A percentile compares a stretch with the other conserved stretches of the same genome.
Conservation (phyloP, 345 rosid genomes). For the Citrus trifoliata region DNA sequence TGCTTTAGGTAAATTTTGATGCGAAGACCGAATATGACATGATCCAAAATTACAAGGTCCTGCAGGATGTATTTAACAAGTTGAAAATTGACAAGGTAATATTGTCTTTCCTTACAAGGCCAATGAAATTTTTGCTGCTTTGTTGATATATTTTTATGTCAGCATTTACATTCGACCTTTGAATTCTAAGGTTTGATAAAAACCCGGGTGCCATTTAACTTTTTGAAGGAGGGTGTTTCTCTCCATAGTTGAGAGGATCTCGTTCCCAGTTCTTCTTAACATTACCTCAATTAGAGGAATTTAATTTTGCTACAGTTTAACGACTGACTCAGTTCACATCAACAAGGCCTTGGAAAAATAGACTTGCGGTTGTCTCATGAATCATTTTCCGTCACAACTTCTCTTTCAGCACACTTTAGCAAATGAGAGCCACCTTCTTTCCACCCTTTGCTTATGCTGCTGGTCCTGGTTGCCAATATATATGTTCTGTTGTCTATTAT, state of each 20-base stretch:
- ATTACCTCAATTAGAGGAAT: neutral
- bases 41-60: constrained; percentile 96
- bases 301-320: neutral
- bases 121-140: neutral
- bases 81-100: constrained; percentile 86
- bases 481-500: neutral
- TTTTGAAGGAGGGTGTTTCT: neutral
- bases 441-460: neutral
- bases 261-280: neutral
- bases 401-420: neutral
- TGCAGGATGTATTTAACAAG: constrained; percentile 93
- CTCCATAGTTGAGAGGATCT: neutral
- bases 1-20: constrained; percentile 79
- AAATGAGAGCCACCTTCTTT: neutral
- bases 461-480: neutral
- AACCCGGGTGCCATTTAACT: neutral
- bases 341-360: neutral
- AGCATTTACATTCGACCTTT: neutral
- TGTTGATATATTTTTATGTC: neutral
- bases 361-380: neutral
- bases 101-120: neutral
- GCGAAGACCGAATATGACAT: constrained; percentile 94
- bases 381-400: neutral
- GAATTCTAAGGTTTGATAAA: neutral
- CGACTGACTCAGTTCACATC: neutral